Evolutionary conservation across 2,329 filamentous ascomycete genomes (phyloP).

Genomic region (Stemphylium vesicarium): DNA sequence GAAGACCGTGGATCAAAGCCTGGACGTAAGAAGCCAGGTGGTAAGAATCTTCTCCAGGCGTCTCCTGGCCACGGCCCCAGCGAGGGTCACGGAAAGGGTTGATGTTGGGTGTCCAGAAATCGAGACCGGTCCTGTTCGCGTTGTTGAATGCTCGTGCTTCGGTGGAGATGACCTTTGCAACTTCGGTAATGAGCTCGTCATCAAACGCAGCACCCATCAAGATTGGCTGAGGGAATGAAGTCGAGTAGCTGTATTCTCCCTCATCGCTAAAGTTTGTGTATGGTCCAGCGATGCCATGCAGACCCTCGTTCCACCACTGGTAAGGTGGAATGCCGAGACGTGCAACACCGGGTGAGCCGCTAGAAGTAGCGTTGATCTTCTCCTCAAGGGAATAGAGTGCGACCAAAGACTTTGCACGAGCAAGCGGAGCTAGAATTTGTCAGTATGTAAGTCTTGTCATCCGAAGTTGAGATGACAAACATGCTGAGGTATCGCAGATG

Average conservation of each 20-base stretch:
- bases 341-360: slow-evolving; percentile 49
- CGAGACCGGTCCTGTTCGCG: slow-evolving; percentile 58
- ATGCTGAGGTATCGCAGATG: slow-evolving; percentile 58
- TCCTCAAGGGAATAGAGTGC: slow-evolving; percentile 37
- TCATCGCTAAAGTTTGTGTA: slow-evolving; percentile 62
- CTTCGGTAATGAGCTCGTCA: slow-evolving; percentile 64
- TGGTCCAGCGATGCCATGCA: slow-evolving; percentile 55
- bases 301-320: slow-evolving; percentile 49
- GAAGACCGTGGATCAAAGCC: slow-evolving; percentile 61
- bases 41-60: slow-evolving; percentile 64
- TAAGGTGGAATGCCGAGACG: slow-evolving; percentile 66
- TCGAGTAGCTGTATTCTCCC: slow-evolving; percentile 66
- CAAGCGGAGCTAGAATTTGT: slow-evolving; percentile 26
- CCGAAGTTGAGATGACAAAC: slow-evolving; percentile 12
- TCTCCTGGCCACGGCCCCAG: slow-evolving; percentile 61
- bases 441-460: background rate
- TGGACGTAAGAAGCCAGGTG: slow-evolving; percentile 61
- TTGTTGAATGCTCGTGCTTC: slow-evolving; percentile 73
- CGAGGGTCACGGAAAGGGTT: slow-evolving; percentile 69
- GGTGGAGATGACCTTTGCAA: slow-evolving; percentile 64
- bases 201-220: slow-evolving; percentile 69
- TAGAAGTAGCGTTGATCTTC: slow-evolving; percentile 62
- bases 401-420: slow-evolving; percentile 33
- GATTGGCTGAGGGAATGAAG: slow-evolving; percentile 71
- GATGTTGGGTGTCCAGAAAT: slow-evolving; percentile 72